Conservation (phyloP, 2,329 filamentous ascomycete species). For the Fusarium sambucinum region DNA sequence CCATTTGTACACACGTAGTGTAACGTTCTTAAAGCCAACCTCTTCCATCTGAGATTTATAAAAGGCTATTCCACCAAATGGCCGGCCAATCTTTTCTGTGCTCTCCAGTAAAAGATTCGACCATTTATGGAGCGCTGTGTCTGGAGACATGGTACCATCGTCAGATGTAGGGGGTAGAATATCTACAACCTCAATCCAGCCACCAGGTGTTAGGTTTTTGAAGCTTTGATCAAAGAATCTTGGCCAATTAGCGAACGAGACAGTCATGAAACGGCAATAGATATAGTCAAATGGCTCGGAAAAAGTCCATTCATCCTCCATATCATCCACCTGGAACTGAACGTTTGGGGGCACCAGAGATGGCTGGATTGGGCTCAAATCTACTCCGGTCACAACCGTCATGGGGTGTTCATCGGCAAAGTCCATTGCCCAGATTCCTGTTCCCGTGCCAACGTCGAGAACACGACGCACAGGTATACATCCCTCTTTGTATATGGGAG, state of each 20-base stretch:
- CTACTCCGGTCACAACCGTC: constrained; percentile 31
- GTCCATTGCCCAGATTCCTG: constrained; percentile 46
- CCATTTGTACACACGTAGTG: constrained; percentile 59
- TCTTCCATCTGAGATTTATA: constrained; percentile 54
- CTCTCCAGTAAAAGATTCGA: constrained; percentile 43
- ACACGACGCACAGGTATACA: constrained; percentile 23
- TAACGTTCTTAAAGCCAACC: constrained; percentile 64
- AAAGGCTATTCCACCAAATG: constrained; percentile 38
- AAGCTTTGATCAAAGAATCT: constrained; percentile 38
- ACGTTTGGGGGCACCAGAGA: constrained; percentile 40
- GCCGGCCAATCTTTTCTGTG: constrained; percentile 46
- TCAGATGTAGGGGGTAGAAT: constrained; percentile 19
- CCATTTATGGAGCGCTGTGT: constrained; percentile 40
- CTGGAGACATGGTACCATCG: constrained; percentile 21
- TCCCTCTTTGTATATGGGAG: constrained; percentile 19
- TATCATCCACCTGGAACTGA: constrained; percentile 43
- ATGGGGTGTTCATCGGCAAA: constrained; percentile 41
- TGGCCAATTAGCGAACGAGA: constrained; percentile 35
- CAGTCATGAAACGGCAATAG: constrained; percentile 40
- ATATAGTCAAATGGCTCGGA: constrained; percentile 44
- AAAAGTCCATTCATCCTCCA: constrained; percentile 45
- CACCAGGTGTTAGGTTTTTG: constrained; percentile 37
- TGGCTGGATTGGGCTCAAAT: constrained; percentile 41
- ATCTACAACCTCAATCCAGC: constrained; percentile 45
- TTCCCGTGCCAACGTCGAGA: constrained; percentile 46